Percentiles rank a stretch among this genome's conserved stretches.
Evolutionary conservation across 2,329 filamentous ascomycete species (phyloP).

Genomic region (Arachnomyces sp.): DNA sequence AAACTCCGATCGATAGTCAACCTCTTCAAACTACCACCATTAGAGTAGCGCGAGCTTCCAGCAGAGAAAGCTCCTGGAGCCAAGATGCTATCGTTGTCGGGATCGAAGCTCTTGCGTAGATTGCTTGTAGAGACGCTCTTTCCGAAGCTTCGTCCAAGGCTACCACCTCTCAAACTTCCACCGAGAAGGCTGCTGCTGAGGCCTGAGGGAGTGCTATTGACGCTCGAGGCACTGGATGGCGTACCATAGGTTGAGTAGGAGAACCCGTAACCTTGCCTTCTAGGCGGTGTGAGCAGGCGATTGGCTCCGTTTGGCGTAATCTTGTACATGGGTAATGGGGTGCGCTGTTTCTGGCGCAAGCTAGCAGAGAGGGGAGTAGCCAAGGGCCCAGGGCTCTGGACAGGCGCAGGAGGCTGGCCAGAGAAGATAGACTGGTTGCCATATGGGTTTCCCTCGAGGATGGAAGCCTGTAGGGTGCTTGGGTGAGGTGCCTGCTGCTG

Average conservation of each 20-base stretch:
- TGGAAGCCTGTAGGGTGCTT: constrained; percentile 60
- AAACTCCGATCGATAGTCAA: constrained; percentile 86
- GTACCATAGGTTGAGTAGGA: constrained; percentile 88
- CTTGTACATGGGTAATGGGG: constrained; percentile 78
- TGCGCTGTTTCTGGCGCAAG: constrained; percentile 68
- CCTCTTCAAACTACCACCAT: constrained; percentile 69
- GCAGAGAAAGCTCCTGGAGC: constrained; percentile 76
- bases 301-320: constrained; percentile 72
- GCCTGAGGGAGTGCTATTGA: constrained; percentile 63
- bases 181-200: constrained; percentile 57
- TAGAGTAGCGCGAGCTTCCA: constrained; percentile 56
- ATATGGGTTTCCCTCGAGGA: constrained; percentile 79
- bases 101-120: constrained; percentile 69
- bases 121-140: constrained; percentile 88
- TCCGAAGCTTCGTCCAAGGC: constrained; percentile 59
- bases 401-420: constrained; percentile 54
- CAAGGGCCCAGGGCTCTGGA: constrained; percentile 72
- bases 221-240: constrained; percentile 58
- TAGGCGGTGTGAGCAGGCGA: constrained; percentile 74
- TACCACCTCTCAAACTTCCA: constrained; percentile 29
- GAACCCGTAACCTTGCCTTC: constrained; percentile 75
- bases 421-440: constrained; percentile 81
- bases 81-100: constrained; percentile 71
- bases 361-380: constrained; percentile 76
- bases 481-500: constrained; percentile 37